Conservation (phyloP, 192 early-diverging fungal species). For the Coemansia sp. region DNA sequence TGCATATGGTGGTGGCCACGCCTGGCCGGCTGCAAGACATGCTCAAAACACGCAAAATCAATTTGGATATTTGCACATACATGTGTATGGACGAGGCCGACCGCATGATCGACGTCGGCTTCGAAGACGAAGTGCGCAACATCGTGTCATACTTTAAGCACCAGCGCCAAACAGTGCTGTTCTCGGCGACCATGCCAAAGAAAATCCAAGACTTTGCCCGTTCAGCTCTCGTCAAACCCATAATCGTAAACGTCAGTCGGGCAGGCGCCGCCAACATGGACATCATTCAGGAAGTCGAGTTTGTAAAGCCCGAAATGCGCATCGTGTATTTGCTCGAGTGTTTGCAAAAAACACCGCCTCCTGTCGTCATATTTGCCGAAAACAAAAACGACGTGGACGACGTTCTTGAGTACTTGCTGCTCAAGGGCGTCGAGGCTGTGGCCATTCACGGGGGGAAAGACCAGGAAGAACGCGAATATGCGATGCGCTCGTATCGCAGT, state of each 20-base stretch:
- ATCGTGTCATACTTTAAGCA: slow-evolving; percentile 94
- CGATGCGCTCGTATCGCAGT: slow-evolving; percentile 85
- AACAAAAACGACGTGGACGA: slow-evolving; percentile 99
- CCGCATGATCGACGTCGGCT: slow-evolving; percentile 98
- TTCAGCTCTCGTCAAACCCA: slow-evolving; percentile 82
- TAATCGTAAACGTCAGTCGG: slow-evolving; percentile 96
- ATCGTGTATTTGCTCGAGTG: slow-evolving; percentile 94
- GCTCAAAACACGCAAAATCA: slow-evolving; percentile 83
- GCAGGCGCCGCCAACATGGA: slow-evolving; percentile 96
- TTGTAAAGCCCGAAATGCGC: slow-evolving; percentile 94
- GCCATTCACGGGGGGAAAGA: slow-evolving; percentile 96
- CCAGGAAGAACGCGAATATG: slow-evolving; percentile 97
- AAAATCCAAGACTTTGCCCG: slow-evolving; percentile 97
- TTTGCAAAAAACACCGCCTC: slow-evolving; percentile 95
- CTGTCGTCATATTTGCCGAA: slow-evolving; percentile 95
- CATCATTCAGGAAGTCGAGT: slow-evolving; percentile 97
- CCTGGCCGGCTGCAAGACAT: slow-evolving; percentile 94
- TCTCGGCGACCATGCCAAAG: slow-evolving; percentile 96
- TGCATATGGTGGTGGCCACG: slow-evolving; percentile 95
- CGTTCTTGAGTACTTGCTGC: slow-evolving; percentile 93
- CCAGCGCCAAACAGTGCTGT: slow-evolving; percentile 96
- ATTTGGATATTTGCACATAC: slow-evolving; percentile 83
- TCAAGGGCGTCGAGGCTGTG: slow-evolving; percentile 93
- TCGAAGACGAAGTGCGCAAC: slow-evolving; percentile 94
- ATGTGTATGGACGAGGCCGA: slow-evolving; percentile 98